Evolutionary conservation across 2,329 filamentous ascomycete species (phyloP).

Genomic region (Thelonectria discophora): DNA sequence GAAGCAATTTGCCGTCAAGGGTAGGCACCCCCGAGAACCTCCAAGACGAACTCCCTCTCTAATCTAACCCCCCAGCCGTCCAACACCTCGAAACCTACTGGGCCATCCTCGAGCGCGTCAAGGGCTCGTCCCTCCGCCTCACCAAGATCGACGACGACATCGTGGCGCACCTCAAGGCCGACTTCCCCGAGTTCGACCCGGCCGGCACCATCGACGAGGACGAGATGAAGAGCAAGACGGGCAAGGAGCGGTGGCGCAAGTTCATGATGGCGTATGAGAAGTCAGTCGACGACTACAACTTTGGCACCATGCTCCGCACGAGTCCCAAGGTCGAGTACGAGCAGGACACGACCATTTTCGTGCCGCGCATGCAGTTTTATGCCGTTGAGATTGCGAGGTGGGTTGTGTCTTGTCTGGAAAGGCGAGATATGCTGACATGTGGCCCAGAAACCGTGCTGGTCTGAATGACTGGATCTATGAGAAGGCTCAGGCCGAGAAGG

Average conservation of each 20-base stretch:
- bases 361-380: slow-evolving; percentile 67
- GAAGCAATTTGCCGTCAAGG: slow-evolving; percentile 99
- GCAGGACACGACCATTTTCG: slow-evolving; percentile 88
- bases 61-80: slow-evolving; percentile 64
- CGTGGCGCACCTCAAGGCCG: slow-evolving; percentile 83
- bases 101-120: slow-evolving; percentile 90
- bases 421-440: slow-evolving; percentile 4
- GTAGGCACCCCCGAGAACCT: slow-evolving; percentile 54
- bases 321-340: slow-evolving; percentile 86
- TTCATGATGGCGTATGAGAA: slow-evolving; percentile 96
- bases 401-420: background rate
- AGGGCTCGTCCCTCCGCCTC: slow-evolving; percentile 86
- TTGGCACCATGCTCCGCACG: slow-evolving; percentile 89
- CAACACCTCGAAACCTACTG: slow-evolving; percentile 98
- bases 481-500: slow-evolving; percentile 71
- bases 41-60: too few relatives aligned
- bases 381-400: slow-evolving; percentile 60
- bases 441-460: slow-evolving; percentile 82
- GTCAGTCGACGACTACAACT: slow-evolving; percentile 96
- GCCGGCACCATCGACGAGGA: slow-evolving; percentile 85
- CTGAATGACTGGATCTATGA: slow-evolving; percentile 98
- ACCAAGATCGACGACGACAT: slow-evolving; percentile 97
- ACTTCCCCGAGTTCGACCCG: slow-evolving; percentile 94
- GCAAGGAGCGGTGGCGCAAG: slow-evolving; percentile 93
- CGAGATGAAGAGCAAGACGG: slow-evolving; percentile 95